A percentile compares a stretch with the other conserved stretches of the same genome.
Evolutionary conservation across 805 yeast species (phyloP).

Genomic region (Lachancea cidri): DNA sequence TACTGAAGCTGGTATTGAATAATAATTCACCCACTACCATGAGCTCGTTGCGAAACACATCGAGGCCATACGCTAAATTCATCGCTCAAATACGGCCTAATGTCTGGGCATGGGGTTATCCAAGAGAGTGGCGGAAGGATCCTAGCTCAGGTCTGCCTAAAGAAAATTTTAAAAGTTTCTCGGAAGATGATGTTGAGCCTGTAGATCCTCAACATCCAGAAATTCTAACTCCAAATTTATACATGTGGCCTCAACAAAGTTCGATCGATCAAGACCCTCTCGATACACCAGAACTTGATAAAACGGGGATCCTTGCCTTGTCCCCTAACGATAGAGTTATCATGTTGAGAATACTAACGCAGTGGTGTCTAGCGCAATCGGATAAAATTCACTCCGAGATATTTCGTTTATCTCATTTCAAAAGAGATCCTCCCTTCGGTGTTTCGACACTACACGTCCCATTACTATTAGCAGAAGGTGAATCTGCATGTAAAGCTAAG

Average conservation of each 20-base stretch:
- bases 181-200: slow-evolving; percentile 14
- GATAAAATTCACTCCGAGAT: slow-evolving; percentile 26
- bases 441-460: slow-evolving; percentile 26
- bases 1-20: slow-evolving; percentile 22
- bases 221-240: slow-evolving; percentile 19
- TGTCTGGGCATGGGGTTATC: slow-evolving; percentile 27
- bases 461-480: slow-evolving; percentile 23
- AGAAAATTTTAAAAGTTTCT: slow-evolving; percentile 5
- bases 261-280: slow-evolving; percentile 23
- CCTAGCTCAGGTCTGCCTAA: slow-evolving; percentile 6
- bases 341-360: slow-evolving; percentile 19
- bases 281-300: slow-evolving; percentile 18
- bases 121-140: slow-evolving; percentile 25
- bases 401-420: slow-evolving; percentile 22
- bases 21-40: slow-evolving; percentile 9
- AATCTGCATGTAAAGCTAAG: slow-evolving; percentile 17
- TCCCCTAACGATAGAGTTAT: slow-evolving; percentile 25
- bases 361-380: slow-evolving; percentile 25
- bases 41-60: slow-evolving; percentile 11
- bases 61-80: slow-evolving; percentile 20
- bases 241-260: slow-evolving; percentile 15
- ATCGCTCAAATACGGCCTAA: slow-evolving; percentile 19
- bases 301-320: slow-evolving; percentile 22
- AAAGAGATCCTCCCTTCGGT: slow-evolving; percentile 26
- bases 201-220: slow-evolving; percentile 19